These are phyloP conservation scores for Phellinidium pouzarii DNA, from an alignment of 1,284 basidiomycete species.

Conservation along the genomic window DNA sequence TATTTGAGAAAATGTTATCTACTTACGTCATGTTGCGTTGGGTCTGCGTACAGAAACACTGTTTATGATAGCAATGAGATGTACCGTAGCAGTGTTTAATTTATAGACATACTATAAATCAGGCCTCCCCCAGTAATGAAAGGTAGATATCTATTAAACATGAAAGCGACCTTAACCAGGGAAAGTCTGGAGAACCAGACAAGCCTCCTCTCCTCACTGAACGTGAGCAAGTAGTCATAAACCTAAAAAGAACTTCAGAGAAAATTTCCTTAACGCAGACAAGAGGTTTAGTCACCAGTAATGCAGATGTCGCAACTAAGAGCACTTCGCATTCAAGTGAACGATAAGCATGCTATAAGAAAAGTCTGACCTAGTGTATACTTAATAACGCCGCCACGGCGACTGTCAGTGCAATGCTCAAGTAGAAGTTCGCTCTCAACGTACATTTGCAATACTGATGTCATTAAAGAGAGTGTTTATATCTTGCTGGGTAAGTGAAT, in stretches of 20 bases:
- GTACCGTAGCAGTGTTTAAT: background rate
- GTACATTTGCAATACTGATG: too few relatives aligned
- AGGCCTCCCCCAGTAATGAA: background rate
- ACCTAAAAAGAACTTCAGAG: background rate
- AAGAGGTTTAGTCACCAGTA: background rate
- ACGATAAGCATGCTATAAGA: too few relatives aligned
- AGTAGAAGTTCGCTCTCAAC: too few relatives aligned
- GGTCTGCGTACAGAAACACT: background rate
- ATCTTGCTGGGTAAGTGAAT: too few relatives aligned
- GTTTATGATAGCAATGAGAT: background rate
- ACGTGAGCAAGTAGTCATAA: conserved; percentile 11
- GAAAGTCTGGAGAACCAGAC: conserved; percentile 9
- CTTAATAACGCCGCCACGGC: too few relatives aligned
- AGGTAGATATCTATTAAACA: conserved; percentile 14
- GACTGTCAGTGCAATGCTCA: too few relatives aligned
- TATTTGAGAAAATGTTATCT: background rate
- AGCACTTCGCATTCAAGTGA: too few relatives aligned
- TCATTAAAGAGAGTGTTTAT: too few relatives aligned
- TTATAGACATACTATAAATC: background rate
- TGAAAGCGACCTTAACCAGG: conserved; percentile 4
- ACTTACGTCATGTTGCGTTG: background rate
- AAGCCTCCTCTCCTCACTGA: conserved; percentile 4
- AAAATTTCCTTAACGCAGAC: background rate
- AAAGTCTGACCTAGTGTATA: too few relatives aligned
- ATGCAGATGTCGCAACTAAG: background rate